Evolutionary conservation across 768 basidiomycete genomes (phyloP).

Genomic region (Panaeolus papilionaceus): DNA sequence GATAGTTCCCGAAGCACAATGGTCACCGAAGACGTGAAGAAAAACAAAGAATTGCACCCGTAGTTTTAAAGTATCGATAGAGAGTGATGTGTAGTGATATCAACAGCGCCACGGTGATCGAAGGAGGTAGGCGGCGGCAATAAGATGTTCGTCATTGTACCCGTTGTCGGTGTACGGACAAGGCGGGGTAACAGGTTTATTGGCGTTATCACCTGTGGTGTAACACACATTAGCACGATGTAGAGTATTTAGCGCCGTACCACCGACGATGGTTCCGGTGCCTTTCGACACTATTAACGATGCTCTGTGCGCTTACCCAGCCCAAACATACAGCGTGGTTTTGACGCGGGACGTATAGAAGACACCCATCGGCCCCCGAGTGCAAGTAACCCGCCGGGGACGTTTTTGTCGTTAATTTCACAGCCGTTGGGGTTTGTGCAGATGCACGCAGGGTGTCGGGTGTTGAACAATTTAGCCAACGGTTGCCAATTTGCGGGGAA

Average conservation of each 20-base stretch:
- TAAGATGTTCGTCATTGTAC: neutral
- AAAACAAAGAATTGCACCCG: neutral
- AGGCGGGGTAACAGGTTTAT: neutral
- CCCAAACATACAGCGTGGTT: neutral
- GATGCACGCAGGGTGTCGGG: neutral
- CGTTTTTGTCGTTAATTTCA: conserved; percentile 3
- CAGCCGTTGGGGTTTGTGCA: neutral
- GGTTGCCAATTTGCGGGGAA: no score
- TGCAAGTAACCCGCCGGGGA: neutral
- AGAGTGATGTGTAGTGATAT: neutral
- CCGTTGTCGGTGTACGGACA: neutral
- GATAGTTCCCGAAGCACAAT: neutral
- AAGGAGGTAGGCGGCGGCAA: conserved; percentile 1
- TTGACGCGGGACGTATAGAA: conserved; percentile 6
- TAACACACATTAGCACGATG: neutral
- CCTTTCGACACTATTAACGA: neutral
- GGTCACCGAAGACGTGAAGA: neutral
- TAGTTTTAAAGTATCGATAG: conserved; percentile 10
- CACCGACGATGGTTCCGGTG: neutral
- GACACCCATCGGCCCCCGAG: neutral
- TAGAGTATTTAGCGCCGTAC: neutral
- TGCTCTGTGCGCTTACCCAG: neutral
- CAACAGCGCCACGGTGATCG: conserved; percentile 3
- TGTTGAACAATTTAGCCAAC: no score
- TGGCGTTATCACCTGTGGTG: neutral